phyloP scores from a whole-genome alignment of 306 rosid species.

The Urtica urens region DNA sequence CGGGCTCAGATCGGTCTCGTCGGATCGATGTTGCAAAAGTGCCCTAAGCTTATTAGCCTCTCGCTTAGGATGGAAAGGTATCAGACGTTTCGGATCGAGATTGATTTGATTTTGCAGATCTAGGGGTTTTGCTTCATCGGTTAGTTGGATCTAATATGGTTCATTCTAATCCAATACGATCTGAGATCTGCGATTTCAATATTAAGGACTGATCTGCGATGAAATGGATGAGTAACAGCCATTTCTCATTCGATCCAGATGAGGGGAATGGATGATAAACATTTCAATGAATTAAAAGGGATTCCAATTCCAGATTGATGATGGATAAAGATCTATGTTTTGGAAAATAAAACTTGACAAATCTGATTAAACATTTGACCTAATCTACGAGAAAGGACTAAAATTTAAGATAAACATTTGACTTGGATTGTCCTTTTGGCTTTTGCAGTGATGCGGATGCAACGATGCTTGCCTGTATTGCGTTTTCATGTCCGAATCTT shows the following conservation, averaged over 20 bases:
- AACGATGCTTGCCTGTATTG: conserved; percentile 85
- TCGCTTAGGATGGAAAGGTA: conserved; percentile 85
- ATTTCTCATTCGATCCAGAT: conserved; percentile 6
- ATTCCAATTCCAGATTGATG: neutral
- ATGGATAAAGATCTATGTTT: neutral
- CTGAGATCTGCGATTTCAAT: no score
- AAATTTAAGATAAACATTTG: neutral
- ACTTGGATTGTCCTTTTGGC: neutral
- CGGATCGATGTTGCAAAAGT: conserved; percentile 73
- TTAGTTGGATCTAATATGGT: neutral
- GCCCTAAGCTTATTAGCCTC: conserved; percentile 64
- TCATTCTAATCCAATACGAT: neutral
- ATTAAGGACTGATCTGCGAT: conserved; percentile 15
- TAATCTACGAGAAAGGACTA: neutral
- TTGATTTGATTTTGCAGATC: conserved; percentile 22
- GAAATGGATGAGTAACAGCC: neutral
- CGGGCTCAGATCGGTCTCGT: conserved; percentile 65
- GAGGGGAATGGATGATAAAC: neutral
- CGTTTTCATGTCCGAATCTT: conserved; percentile 88
- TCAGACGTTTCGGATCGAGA: conserved; percentile 21
- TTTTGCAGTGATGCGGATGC: conserved; percentile 79
- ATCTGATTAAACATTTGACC: neutral
- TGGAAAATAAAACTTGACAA: neutral
- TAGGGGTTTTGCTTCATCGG: conserved; percentile 11
- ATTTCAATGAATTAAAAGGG: neutral